These are phyloP conservation scores for Tolypocladium paradoxum DNA, from an alignment of 2,329 filamentous ascomycete genomes.

Conservation along the genomic window DNA sequence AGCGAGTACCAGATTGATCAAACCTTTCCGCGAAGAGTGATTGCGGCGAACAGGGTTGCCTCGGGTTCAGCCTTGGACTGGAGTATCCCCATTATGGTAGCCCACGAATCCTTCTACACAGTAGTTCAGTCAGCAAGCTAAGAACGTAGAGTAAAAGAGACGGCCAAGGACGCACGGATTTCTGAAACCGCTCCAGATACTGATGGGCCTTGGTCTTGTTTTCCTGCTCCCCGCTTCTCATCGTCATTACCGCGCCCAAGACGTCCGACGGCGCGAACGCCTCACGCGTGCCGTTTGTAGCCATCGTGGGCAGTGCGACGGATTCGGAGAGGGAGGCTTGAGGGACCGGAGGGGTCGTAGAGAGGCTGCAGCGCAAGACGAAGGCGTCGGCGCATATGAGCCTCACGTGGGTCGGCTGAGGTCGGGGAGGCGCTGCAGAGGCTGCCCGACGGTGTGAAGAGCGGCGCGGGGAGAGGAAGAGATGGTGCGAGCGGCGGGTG, in stretches of 20 bases:
- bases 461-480: background rate
- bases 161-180: slow-evolving; percentile 56
- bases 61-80: slow-evolving; percentile 73
- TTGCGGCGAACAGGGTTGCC: slow-evolving; percentile 89
- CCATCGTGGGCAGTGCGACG: slow-evolving; percentile 40
- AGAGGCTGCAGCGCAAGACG: background rate
- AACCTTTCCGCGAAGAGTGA: slow-evolving; percentile 96
- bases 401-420: background rate
- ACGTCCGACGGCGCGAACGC: slow-evolving; percentile 67
- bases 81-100: slow-evolving; percentile 73
- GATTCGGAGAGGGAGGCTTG: background rate
- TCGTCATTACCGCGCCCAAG: slow-evolving; percentile 78
- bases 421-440: background rate
- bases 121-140: background rate
- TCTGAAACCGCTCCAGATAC: slow-evolving; percentile 91
- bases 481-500: background rate
- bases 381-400: background rate
- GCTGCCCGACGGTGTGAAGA: background rate
- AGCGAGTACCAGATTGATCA: background rate
- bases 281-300: slow-evolving; percentile 52
- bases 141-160: background rate
- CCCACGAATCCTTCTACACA: slow-evolving; percentile 80
- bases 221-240: slow-evolving; percentile 74
- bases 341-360: background rate
- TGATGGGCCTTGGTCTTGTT: slow-evolving; percentile 86